A percentile compares a stretch with the other conserved stretches of the same genome.
Conservation (phyloP, 2,329 filamentous ascomycete species). For the Xylaria sp. region DNA sequence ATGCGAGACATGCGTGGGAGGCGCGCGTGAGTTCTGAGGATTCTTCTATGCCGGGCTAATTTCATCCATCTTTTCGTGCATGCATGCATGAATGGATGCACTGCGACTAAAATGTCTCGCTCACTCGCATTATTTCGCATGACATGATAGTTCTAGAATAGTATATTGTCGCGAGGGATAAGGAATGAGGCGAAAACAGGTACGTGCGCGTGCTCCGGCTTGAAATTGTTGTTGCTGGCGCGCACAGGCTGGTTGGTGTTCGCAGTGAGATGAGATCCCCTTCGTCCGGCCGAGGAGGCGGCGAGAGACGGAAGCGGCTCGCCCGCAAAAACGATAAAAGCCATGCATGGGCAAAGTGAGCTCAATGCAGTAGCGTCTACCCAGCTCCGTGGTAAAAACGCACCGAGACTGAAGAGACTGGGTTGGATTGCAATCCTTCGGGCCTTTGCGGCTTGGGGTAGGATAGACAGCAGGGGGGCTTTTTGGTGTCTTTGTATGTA, state of each 20-base stretch:
- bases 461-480: constrained; percentile 12
- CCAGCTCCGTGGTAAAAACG: constrained; percentile 35
- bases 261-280: background rate
- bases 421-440: constrained; percentile 32
- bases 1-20: background rate
- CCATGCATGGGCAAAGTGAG: constrained; percentile 8
- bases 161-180: too few species aligned
- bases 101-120: background rate
- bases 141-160: background rate
- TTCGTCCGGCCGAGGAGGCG: constrained; percentile 1
- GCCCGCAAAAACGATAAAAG: background rate
- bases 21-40: constrained; percentile 6
- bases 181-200: background rate
- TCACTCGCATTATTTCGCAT: constrained; percentile 4
- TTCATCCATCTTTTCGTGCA: constrained; percentile 10
- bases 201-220: background rate
- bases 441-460: constrained; percentile 15
- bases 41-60: background rate
- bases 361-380: constrained; percentile 33
- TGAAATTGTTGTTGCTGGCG: background rate
- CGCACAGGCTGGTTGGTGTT: background rate
- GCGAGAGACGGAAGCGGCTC: constrained; percentile 4
- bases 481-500: background rate
- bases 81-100: background rate
- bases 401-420: constrained; percentile 8